Percentiles rank a stretch among this genome's conserved stretches.
Conservation (phyloP, 768 basidiomycete species). For the Auriculariales sp. region DNA sequence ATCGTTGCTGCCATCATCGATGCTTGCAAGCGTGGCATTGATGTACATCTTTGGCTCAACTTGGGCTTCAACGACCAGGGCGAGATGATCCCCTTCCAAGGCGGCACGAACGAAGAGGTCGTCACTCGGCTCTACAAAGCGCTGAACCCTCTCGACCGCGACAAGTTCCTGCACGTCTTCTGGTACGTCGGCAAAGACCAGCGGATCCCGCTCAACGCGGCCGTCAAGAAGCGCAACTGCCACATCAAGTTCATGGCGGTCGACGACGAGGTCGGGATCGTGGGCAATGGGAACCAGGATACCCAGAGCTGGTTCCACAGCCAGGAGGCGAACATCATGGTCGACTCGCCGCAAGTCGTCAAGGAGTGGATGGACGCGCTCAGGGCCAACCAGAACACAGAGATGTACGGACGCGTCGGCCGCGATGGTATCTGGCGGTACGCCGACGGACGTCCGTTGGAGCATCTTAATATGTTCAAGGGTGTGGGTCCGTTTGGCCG, state of each 20-base stretch:
- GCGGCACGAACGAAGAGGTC: conserved; percentile 61
- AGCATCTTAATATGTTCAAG: neutral
- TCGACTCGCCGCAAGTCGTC: conserved; percentile 39
- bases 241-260: conserved; percentile 46
- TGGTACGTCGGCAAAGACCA: conserved; percentile 56
- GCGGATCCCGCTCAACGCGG: conserved; percentile 47
- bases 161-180: conserved; percentile 31
- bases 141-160: conserved; percentile 27
- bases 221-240: conserved; percentile 54
- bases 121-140: conserved; percentile 40
- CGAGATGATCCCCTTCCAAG: conserved; percentile 51
- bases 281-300: conserved; percentile 60
- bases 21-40: conserved; percentile 45
- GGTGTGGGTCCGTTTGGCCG: neutral
- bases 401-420: conserved; percentile 29
- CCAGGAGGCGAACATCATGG: conserved; percentile 53
- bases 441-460: conserved; percentile 18
- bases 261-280: conserved; percentile 49
- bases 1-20: conserved; percentile 43
- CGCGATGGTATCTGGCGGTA: conserved; percentile 48
- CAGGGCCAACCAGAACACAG: conserved; percentile 41
- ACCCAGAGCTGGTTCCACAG: conserved; percentile 62
- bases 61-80: conserved; percentile 41
- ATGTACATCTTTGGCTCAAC: conserved; percentile 45
- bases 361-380: conserved; percentile 41